Evolutionary conservation across 1,284 basidiomycete species (phyloP), one percentile per base, ranked within the genome.

Genomic region (Pseudozyma flocculosa): DNA sequence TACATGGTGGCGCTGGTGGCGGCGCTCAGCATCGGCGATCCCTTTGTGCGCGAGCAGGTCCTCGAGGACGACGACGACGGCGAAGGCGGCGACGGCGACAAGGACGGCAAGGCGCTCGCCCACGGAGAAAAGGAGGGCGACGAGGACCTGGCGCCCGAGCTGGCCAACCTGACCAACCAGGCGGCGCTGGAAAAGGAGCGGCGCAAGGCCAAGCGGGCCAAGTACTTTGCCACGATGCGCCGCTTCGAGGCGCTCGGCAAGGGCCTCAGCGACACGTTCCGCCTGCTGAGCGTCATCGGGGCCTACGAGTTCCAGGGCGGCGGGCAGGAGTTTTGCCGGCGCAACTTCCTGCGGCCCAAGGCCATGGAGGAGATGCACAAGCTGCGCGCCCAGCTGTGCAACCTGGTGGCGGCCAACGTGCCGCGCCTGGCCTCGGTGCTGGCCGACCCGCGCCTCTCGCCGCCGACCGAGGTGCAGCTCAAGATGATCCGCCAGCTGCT

Each of bases 331-430:
- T 99, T 98, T 78, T 98, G 95, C 79, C 79, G 81, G 9, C 85
- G 89, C 44, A 90, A 97, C 79, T 98, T 95, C 72, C 86, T 97
- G n/a, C 83, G 92, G 51, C 84, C 84, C 1, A 97, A 97, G 84
- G 90, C 92, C 0, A 98, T 99, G 93, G 90, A 96, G 80, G 95
- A 99, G 80, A 95, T 97, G 39, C 93, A 94, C 79, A 97, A 98
- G 78, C 83, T 99, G n/a, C 86, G 93, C 37, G 83, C 85, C 0
- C 95, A 89, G 85, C 69, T 86, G 83, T 64, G 68, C 42, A 54
- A 51, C 18, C 43, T 77, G 22, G 68, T 77, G 29, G 43, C 54
- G 3, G 57, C 68, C 2, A 43, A 61, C 11, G 49, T 68, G 17
- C 49, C 58, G 23, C 40, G 48, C 8, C 48, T 54, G 0, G 36